Base-by-base conservation (phyloP, 2,329 filamentous ascomycete genomes). In the Arthrobotrys pseudoclavata region DNA sequence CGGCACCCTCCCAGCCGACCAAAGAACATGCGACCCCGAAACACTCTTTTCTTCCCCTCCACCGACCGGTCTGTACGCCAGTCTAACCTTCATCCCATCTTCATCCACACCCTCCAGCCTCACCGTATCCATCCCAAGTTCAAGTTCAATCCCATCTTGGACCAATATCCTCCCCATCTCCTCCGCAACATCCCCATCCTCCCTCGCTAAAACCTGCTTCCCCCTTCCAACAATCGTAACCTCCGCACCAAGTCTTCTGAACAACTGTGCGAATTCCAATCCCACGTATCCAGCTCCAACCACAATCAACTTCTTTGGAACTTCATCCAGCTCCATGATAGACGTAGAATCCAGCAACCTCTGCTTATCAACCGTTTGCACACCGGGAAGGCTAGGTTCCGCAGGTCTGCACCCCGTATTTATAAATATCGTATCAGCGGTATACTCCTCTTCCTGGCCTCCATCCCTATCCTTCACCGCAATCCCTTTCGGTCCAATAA, bases 211-310 rank as follows among this genome's bases (percentile, higher is more conserved):
- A 10, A 88, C 81, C 22, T 69, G 64, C 18, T 24, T 81, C 79
- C 3, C 81, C 83, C 9, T 85, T 81, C 81, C 88, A 86, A 2
- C 88, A 69, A 88, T 81, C 1, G 85, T 87, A 48, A 88, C 86
- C 31, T 84, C 81, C 2, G 86, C 83, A 0, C 87, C 87, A 13
- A 88, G 81, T 18, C 87, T 83, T 0, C 84, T 82, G 81, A 88
- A 86, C 26, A 88, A 83, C 81, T 88, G 87, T 1, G 84, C 86
- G 76, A 88, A 88, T 79, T 88, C 87, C 10, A 88, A 82, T 0
- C 86, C 87, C 34, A 88, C 84, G 71, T 87, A 87, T 3, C 87
- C 87, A 3, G 87, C 87, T 0, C 87, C 87, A n/a, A 88, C 76
- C 0, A 88, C 84, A 40, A 88, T 81, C 2, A 88, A 83, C 81